Percentiles rank a stretch among this genome's conserved stretches.
Conservation (phyloP, 2,329 filamentous ascomycete species). For the Nothomitra cinnamomea region DNA sequence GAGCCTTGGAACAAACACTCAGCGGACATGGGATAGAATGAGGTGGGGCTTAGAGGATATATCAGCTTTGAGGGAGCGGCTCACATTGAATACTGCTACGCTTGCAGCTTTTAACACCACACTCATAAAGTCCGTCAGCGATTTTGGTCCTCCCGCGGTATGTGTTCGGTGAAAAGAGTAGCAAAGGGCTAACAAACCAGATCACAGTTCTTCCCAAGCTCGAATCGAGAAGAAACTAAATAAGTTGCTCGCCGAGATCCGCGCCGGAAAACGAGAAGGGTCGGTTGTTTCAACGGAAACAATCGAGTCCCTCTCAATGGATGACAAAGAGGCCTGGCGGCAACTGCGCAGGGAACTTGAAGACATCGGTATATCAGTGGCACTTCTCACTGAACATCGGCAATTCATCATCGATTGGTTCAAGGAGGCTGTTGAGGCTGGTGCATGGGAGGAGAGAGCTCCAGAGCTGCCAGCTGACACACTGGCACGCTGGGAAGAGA, state of each 20-base stretch:
- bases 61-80: conserved; percentile 8
- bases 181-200: background rate
- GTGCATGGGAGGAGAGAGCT: conserved; percentile 9
- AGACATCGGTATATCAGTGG: conserved; percentile 11
- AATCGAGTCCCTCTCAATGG: conserved; percentile 8
- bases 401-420: conserved; percentile 12
- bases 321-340: conserved; percentile 10
- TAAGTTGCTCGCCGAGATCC: conserved; percentile 8
- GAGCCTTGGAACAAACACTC: conserved; percentile 9
- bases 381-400: conserved; percentile 9
- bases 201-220: conserved; percentile 6
- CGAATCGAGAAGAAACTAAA: conserved; percentile 10
- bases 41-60: conserved; percentile 10
- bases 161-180: too few relatives aligned
- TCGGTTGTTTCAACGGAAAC: conserved; percentile 9
- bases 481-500: background rate
- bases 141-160: background rate
- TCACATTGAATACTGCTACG: conserved; percentile 8
- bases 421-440: conserved; percentile 2
- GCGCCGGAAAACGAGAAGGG: conserved; percentile 7
- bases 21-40: conserved; percentile 11
- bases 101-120: conserved; percentile 7
- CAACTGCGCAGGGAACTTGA: conserved; percentile 11
- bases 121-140: background rate
- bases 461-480: too few relatives aligned